Evolutionary conservation across 805 yeast genomes (phyloP).

Genomic region (Hanseniaspora occidentalis): DNA sequence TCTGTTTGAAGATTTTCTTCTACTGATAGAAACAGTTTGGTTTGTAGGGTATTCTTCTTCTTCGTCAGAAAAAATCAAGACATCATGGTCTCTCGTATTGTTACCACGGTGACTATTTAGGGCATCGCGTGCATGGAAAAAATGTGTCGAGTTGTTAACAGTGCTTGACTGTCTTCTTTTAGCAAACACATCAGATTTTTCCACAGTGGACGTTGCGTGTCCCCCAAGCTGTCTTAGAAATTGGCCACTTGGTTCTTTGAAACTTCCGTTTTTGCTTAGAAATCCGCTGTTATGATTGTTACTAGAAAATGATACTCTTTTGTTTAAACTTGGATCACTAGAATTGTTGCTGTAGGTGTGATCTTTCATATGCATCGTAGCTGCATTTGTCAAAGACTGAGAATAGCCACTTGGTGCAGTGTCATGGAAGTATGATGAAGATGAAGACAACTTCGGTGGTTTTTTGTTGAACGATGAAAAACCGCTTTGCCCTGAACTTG

Average conservation of each 20-base stretch:
- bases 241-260: not conserved
- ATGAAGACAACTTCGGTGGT: not conserved
- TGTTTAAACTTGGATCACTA: too few species aligned
- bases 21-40: not conserved
- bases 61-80: not conserved
- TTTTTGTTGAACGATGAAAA: not conserved
- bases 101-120: too few species aligned
- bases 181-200: not conserved
- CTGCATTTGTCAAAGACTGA: too few species aligned
- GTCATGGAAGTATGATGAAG: not conserved
- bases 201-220: not conserved
- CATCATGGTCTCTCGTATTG: conserved; percentile 1
- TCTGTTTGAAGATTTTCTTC: conserved; percentile 1
- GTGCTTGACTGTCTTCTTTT: not conserved
- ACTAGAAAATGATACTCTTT: too few species aligned
- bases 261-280: too few species aligned
- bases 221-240: not conserved
- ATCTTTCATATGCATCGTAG: too few species aligned
- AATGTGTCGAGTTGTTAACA: not conserved
- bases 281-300: too few species aligned
- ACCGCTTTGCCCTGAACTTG: not conserved
- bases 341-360: not conserved
- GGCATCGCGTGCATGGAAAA: too few species aligned
- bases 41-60: not conserved
- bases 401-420: not conserved